These are phyloP conservation scores for Heteromeles arbutifolia DNA, from an alignment of 306 rosid genomes.

Conservation along the genomic window DNA sequence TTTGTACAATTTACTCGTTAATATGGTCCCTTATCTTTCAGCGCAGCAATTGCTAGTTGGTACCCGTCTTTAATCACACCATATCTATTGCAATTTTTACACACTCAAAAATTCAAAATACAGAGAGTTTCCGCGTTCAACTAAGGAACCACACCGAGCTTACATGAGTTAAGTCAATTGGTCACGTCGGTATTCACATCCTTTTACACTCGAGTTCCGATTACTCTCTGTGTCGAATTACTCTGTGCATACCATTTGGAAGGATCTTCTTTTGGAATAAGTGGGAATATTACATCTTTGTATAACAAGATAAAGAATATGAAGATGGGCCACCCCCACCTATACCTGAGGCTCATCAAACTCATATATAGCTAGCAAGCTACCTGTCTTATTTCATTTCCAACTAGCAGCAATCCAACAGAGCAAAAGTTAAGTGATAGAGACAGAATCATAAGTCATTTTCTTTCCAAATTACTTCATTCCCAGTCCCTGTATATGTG, in stretches of 20 bases:
- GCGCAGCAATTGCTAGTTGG: too few relatives aligned
- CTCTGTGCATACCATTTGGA: too few relatives aligned
- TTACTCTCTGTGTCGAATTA: too few relatives aligned
- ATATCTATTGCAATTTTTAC: too few relatives aligned
- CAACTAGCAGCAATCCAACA: conserved; percentile 1
- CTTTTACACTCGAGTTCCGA: too few relatives aligned
- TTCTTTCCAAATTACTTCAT: background rate
- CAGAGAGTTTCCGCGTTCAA: too few relatives aligned
- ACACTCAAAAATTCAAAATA: too few relatives aligned
- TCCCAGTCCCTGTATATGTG: background rate
- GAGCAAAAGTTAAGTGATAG: background rate
- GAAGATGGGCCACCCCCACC: background rate
- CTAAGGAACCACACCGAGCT: too few relatives aligned
- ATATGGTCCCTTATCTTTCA: too few relatives aligned
- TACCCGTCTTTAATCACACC: background rate
- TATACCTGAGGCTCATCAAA: background rate
- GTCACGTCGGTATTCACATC: too few relatives aligned
- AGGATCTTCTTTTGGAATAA: background rate
- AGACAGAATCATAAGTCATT: background rate
- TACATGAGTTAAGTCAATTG: too few relatives aligned
- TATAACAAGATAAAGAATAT: background rate
- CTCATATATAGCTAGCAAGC: background rate
- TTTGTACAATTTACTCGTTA: too few relatives aligned
- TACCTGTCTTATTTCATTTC: background rate
- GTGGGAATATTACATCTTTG: background rate